Evolutionary conservation across 208 protist genomes (phyloP), one percentile per base, ranked within the genome.

Genomic region (Tritrichomonas foetus): DNA sequence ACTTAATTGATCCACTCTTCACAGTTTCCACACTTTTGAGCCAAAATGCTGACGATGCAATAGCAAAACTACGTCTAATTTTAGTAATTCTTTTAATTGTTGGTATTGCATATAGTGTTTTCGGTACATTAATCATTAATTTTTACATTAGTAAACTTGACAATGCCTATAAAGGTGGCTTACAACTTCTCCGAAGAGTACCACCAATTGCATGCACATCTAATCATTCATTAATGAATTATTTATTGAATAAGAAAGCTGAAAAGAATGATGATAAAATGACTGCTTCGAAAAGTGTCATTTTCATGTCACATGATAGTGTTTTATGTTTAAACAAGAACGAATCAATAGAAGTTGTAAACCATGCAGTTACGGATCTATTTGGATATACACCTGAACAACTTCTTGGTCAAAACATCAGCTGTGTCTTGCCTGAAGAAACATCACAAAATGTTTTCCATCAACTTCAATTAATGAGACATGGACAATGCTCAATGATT

Each of bases 311-410:
- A 16, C 33, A 89, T 27, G 78, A 89, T 61, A 39, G 47, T 16
- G 27, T 89, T 39, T 41, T 89, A 5, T 89, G 44, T n/a, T 16
- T 57, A 5, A 89, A 89, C n/a, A 57, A 33, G 41, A 57, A 53
- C 20, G 44, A 20, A 30, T 39, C 44, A 20, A 57, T 89, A 11
- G 78, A 89, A 89, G 14, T 49, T 22, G 41, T 89, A 14, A 89
- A 89, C 30, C 25, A 3, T 33, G 41, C 78, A 33, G 47, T 49
- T 53, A 89, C 78, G 39, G 47, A 89, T n/a, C 27, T 39, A 8
- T 57, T 89, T 30, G 78, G 47, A 27, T 89, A 57, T 36, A 57
- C 41, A 61, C 78, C 78, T n/a, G 78, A 89, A 14, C 78, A 89
- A 61, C 5, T 61, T 5, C 53, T 61, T 61, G 53, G 53, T 61